A percentile compares a stretch with the other conserved stretches of the same genome.
Conservation (phyloP, 75 land plant genomes). For the Cryptomeria japonica region DNA sequence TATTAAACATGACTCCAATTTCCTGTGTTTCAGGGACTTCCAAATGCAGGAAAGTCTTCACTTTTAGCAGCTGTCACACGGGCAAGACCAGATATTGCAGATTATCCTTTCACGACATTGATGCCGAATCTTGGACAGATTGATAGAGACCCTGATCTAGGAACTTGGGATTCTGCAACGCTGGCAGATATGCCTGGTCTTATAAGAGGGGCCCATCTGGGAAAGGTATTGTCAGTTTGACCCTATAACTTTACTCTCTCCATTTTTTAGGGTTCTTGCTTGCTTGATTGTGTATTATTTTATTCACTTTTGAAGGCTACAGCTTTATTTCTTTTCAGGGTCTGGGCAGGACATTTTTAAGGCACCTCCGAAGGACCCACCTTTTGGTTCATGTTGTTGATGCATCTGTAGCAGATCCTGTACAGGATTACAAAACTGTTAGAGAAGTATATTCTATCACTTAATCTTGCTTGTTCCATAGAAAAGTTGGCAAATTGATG, state of each 20-base stretch:
- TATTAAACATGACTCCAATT: neutral
- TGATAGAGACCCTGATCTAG: constrained; percentile 82
- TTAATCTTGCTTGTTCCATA: neutral
- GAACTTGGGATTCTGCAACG: constrained; percentile 70
- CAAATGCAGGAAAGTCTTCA: constrained; percentile 98
- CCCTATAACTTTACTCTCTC: neutral
- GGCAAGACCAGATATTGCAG: constrained; percentile 97
- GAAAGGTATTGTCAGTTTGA: constrained; percentile 58
- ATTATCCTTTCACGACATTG: constrained; percentile 96
- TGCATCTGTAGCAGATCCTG: constrained; percentile 84
- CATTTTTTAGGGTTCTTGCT: neutral
- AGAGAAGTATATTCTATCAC: constrained; percentile 57
- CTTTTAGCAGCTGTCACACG: constrained; percentile 82
- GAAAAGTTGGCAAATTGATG: neutral
- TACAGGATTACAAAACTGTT: constrained; percentile 84
- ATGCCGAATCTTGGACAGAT: constrained; percentile 98
- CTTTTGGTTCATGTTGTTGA: constrained; percentile 95
- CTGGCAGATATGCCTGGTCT: constrained; percentile 98
- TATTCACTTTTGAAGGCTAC: constrained; percentile 4
- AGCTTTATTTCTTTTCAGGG: constrained; percentile 46
- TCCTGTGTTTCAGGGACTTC: constrained; percentile 72
- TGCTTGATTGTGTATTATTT: neutral
- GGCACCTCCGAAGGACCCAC: constrained; percentile 89
- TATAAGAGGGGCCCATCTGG: constrained; percentile 96
- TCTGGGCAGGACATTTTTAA: constrained; percentile 83